Evolutionary conservation across 75 land plant species (phyloP).

Genomic region (Isoetes taiwanensis): DNA sequence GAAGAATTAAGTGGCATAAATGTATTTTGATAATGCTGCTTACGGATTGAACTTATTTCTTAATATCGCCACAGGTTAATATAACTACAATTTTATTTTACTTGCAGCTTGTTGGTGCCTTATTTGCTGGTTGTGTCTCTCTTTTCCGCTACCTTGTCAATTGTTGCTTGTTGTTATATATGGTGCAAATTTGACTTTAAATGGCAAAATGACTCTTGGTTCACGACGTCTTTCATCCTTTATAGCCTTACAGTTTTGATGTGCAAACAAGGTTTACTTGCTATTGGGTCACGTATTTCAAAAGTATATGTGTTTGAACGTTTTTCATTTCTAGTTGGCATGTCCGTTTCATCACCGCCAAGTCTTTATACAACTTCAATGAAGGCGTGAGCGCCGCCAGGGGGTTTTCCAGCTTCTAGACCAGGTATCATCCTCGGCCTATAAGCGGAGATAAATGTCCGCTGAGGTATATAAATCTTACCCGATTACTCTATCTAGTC

Average conservation of each 20-base stretch:
- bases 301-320: neutral
- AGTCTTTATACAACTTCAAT: neutral
- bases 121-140: too few relatives aligned
- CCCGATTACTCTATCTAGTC: neutral
- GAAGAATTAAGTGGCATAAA: too few relatives aligned
- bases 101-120: too few relatives aligned
- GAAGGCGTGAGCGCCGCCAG: neutral
- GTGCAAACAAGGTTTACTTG: too few relatives aligned
- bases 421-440: neutral
- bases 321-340: slow-evolving; percentile 2
- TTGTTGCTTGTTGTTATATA: too few relatives aligned
- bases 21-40: too few relatives aligned
- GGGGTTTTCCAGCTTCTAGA: slow-evolving; percentile 5
- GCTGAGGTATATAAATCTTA: neutral
- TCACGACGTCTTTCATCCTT: neutral
- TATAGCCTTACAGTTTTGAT: slow-evolving; percentile 2
- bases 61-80: too few relatives aligned
- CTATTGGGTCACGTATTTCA: too few relatives aligned
- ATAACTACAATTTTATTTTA: too few relatives aligned
- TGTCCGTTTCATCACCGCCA: neutral
- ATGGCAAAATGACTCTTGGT: neutral
- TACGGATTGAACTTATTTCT: too few relatives aligned
- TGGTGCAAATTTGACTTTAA: too few relatives aligned
- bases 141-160: too few relatives aligned
- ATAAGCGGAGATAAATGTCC: neutral